A percentile compares a stretch with the other conserved stretches of the same genome.
Conservation (phyloP, 257 asterid genomes). For the Forsythia suspensa region DNA sequence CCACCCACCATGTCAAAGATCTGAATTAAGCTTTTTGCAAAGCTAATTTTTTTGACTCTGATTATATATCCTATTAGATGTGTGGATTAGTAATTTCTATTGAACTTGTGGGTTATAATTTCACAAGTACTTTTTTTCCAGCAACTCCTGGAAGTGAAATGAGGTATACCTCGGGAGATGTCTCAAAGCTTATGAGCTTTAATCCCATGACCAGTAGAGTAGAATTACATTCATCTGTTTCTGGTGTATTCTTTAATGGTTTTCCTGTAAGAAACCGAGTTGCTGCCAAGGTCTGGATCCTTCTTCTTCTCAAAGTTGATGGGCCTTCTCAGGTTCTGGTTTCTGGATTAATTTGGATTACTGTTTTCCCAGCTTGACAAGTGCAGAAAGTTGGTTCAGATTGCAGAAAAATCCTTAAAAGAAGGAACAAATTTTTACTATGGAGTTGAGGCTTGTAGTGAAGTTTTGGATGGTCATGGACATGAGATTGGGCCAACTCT, state of each 20-base stretch:
- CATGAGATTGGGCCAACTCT: slow-evolving; percentile 63
- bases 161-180: slow-evolving; percentile 69
- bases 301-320: slow-evolving; percentile 20
- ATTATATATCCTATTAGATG: slow-evolving; percentile 3
- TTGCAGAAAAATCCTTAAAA: slow-evolving; percentile 64
- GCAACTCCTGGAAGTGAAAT: slow-evolving; percentile 64
- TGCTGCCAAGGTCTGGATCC: slow-evolving; percentile 54
- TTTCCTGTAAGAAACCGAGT: slow-evolving; percentile 38
- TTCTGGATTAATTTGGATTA: slow-evolving; percentile 22
- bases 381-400: slow-evolving; percentile 78
- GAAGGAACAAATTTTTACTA: slow-evolving; percentile 59
- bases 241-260: slow-evolving; percentile 46
- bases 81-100: not conserved
- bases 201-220: slow-evolving; percentile 46
- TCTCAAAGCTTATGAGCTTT: slow-evolving; percentile 56
- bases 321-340: slow-evolving; percentile 13
- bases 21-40: not conserved
- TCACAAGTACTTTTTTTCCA: slow-evolving; percentile 8
- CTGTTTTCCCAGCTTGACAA: slow-evolving; percentile 54
- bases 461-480: slow-evolving; percentile 76
- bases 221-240: slow-evolving; percentile 47
- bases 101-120: not conserved
- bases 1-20: not conserved
- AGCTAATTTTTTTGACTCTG: slow-evolving; percentile 2
- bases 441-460: slow-evolving; percentile 93